These are phyloP conservation scores for Butyriboletus appendiculatus DNA, from an alignment of 1,284 basidiomycete genomes.

Conservation along the genomic window DNA sequence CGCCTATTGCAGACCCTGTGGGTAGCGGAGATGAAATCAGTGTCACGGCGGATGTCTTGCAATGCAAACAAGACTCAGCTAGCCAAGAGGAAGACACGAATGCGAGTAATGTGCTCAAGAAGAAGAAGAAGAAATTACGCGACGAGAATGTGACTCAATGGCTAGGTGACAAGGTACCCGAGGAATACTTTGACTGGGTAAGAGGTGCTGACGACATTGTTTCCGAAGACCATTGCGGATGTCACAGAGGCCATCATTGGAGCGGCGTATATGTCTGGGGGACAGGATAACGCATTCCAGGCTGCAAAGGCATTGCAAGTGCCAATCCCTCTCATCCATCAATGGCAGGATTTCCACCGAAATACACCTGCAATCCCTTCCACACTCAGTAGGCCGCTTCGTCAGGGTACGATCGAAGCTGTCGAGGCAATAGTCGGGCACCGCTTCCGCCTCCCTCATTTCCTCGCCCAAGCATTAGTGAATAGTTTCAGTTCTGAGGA, in stretches of 20 bases:
- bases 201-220: conserved; percentile 12
- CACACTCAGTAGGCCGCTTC: conserved; percentile 44
- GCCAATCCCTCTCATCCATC: conserved; percentile 57
- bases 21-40: conserved; percentile 31
- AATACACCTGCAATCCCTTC: conserved; percentile 46
- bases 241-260: conserved; percentile 81
- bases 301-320: conserved; percentile 64
- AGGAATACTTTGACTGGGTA: conserved; percentile 3
- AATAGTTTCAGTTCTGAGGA: conserved; percentile 18
- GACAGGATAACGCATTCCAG: conserved; percentile 61
- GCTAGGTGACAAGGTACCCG: conserved; percentile 72
- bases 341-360: conserved; percentile 70
- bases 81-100: conserved; percentile 16
- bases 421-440: conserved; percentile 66
- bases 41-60: conserved; percentile 9
- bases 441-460: conserved; percentile 56
- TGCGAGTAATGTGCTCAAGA: conserved; percentile 33
- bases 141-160: conserved; percentile 54
- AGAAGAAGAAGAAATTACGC: conserved; percentile 45
- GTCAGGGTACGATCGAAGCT: conserved; percentile 46
- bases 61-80: conserved; percentile 12
- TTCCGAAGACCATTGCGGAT: conserved; percentile 70
- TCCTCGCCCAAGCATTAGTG: conserved; percentile 74
- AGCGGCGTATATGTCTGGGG: conserved; percentile 73
- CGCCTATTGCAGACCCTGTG: conserved; percentile 21